A percentile compares a stretch with the other conserved stretches of the same genome.
Evolutionary conservation across 2,329 filamentous ascomycete species (phyloP).

Genomic region (Trichoderma aggressivum): DNA sequence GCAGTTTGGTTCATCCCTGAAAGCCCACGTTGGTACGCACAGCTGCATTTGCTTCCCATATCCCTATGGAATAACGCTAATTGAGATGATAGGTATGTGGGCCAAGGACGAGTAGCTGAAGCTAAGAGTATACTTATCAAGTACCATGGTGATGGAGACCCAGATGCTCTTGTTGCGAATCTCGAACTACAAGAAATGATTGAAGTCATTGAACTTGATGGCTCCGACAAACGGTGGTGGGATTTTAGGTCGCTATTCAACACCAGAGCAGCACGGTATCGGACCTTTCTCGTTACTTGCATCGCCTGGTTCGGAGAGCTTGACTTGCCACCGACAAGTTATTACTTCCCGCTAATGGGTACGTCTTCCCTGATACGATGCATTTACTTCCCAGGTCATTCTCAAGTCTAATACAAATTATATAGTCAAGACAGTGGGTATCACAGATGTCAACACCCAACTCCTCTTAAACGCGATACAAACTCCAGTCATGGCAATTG

Average conservation of each 20-base stretch:
- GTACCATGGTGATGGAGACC: neutral
- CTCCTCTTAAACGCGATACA: neutral
- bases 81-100: neutral
- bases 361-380: neutral
- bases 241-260: neutral
- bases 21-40: neutral
- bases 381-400: too few relatives aligned
- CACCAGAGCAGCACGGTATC: slow-evolving; percentile 1
- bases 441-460: neutral
- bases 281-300: neutral
- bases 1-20: neutral
- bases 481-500: neutral
- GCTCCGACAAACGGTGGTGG: neutral
- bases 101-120: neutral
- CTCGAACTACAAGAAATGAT: slow-evolving; percentile 1
- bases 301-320: slow-evolving; percentile 4
- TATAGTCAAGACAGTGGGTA: neutral
- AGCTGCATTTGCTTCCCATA: neutral
- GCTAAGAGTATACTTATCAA: neutral
- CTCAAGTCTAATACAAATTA: neutral
- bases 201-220: neutral
- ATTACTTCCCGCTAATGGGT: neutral
- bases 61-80: neutral
- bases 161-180: neutral
- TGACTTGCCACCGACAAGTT: neutral